A percentile compares a stretch with the other conserved stretches of the same genome.
Conservation (phyloP, 345 rosid species). For the Eucalyptus fibrosa region DNA sequence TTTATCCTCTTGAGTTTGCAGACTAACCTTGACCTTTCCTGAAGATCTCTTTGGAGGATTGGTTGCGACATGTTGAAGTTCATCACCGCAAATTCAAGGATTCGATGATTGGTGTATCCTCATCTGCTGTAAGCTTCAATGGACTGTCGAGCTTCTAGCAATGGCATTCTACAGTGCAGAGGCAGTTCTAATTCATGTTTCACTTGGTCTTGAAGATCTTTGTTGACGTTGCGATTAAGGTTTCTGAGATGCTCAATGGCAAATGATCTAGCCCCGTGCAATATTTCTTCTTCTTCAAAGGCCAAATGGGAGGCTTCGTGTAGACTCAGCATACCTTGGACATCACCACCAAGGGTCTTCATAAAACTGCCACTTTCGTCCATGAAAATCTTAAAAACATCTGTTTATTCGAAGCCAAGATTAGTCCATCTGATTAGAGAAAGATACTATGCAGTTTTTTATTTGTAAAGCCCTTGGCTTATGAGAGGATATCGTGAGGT, state of each 20-base stretch:
- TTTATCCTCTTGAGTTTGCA: background rate
- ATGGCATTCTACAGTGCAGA: conserved; percentile 1
- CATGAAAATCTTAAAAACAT: conserved; percentile 8
- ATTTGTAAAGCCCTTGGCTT: no score
- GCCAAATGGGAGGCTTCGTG: conserved; percentile 19
- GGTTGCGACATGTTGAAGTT: conserved; percentile 28
- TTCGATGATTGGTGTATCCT: background rate
- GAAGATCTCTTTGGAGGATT: conserved; percentile 11
- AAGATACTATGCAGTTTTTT: background rate
- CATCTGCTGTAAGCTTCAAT: conserved; percentile 4
- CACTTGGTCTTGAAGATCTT: background rate
- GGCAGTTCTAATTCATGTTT: conserved; percentile 19
- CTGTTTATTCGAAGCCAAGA: background rate
- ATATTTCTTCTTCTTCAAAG: conserved; percentile 13
- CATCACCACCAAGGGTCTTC: background rate
- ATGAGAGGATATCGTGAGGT: background rate
- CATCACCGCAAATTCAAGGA: conserved; percentile 18
- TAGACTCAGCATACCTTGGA: conserved; percentile 12
- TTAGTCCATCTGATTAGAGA: background rate
- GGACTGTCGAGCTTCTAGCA: conserved; percentile 16
- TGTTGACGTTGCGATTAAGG: background rate
- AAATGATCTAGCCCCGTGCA: background rate
- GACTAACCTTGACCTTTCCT: background rate
- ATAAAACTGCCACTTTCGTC: background rate
- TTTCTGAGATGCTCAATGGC: background rate